Conservation (phyloP, 2,329 filamentous ascomycete species). For the Aspergillus uvarum region DNA sequence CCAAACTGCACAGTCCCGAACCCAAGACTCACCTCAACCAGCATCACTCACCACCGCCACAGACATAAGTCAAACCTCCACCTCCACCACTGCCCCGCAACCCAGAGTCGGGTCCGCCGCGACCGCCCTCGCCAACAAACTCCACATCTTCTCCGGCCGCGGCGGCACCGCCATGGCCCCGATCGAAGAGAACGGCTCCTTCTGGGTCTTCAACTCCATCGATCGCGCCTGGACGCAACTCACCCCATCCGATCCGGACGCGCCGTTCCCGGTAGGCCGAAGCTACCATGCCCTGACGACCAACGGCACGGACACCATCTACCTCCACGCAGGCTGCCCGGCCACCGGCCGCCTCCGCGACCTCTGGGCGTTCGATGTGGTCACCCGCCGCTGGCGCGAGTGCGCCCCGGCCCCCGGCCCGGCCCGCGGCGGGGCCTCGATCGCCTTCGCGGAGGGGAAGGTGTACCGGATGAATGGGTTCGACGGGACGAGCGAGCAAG, state of each 20-base stretch:
- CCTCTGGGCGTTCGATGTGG: constrained; percentile 75
- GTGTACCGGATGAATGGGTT: constrained; percentile 81
- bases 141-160: constrained; percentile 81
- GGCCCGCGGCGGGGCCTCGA: constrained; percentile 64
- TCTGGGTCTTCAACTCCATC: constrained; percentile 74
- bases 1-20: no score
- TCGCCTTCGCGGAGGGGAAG: constrained; percentile 63
- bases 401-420: constrained; percentile 67
- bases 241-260: constrained; percentile 51
- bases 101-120: constrained; percentile 73
- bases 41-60: constrained; percentile 31
- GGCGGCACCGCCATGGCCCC: constrained; percentile 67
- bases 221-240: constrained; percentile 65
- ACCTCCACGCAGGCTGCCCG: constrained; percentile 74
- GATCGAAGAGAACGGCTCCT: constrained; percentile 69
- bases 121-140: constrained; percentile 64
- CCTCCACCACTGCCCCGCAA: constrained; percentile 45
- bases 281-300: constrained; percentile 68
- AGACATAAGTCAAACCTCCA: background rate
- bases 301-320: constrained; percentile 66
- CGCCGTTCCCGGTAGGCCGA: constrained; percentile 61
- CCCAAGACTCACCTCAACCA: background rate
- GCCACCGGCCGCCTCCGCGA: constrained; percentile 64
- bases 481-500: constrained; percentile 68
- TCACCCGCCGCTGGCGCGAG: constrained; percentile 64